A percentile compares a stretch with the other conserved stretches of the same genome.
Evolutionary conservation across 2,329 filamentous ascomycete genomes (phyloP).

Genomic region (Amylocarpus encephaloides): DNA sequence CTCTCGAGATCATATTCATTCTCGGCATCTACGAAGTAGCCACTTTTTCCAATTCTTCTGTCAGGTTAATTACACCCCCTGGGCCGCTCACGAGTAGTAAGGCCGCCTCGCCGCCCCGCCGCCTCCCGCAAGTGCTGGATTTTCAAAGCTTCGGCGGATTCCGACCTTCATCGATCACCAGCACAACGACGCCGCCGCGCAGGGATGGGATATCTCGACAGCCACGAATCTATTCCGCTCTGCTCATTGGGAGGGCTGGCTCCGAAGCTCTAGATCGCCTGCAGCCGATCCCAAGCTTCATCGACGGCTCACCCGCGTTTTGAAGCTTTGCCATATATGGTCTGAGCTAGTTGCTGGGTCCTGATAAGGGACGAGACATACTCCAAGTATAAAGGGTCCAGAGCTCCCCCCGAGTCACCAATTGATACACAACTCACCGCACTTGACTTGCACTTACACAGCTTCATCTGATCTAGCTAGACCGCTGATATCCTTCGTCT

Average conservation of each 20-base stretch:
- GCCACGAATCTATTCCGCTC: neutral
- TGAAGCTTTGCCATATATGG: neutral
- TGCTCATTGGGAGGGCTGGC: slow-evolving; percentile 4
- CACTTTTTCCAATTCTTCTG: neutral
- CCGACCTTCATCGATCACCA: neutral
- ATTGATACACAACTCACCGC: neutral
- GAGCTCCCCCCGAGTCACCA: neutral
- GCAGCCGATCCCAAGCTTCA: neutral
- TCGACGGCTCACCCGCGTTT: neutral
- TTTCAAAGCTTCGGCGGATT: slow-evolving; percentile 1
- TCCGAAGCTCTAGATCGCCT: slow-evolving; percentile 3
- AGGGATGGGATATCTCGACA: neutral
- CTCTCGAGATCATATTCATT: neutral
- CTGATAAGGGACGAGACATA: neutral
- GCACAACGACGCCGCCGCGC: neutral
- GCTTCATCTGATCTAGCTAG: neutral
- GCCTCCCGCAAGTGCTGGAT: neutral
- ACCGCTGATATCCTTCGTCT: neutral
- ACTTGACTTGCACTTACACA: neutral
- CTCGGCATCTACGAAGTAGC: neutral
- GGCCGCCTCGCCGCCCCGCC: neutral
- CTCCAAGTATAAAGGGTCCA: neutral
- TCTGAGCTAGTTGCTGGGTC: neutral
- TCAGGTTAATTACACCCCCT: neutral
- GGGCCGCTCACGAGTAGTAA: neutral